Conservation (phyloP, 352 stramenopile species). For the Peronospora destructor region DNA sequence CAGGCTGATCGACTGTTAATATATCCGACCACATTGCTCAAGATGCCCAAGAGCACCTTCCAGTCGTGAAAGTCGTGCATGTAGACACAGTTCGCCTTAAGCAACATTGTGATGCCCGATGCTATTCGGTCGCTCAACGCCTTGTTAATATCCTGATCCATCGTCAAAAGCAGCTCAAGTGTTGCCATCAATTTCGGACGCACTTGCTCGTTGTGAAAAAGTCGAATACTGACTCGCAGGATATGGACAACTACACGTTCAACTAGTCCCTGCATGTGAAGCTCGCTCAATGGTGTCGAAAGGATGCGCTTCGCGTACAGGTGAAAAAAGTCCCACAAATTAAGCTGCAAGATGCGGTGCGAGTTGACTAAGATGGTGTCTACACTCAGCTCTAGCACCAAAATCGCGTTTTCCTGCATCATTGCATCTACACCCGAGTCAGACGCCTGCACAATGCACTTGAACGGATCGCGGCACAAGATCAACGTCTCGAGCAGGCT, state of each 20-base stretch:
- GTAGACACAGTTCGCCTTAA: slow-evolving; percentile 85
- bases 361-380: slow-evolving; percentile 83
- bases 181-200: slow-evolving; percentile 78
- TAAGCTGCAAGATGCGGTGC: slow-evolving; percentile 62
- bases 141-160: slow-evolving; percentile 80
- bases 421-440: slow-evolving; percentile 59
- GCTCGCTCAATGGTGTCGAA: slow-evolving; percentile 60
- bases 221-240: slow-evolving; percentile 73
- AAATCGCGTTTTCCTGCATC: slow-evolving; percentile 85
- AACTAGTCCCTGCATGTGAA: slow-evolving; percentile 70
- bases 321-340: slow-evolving; percentile 78
- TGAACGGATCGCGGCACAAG: slow-evolving; percentile 68
- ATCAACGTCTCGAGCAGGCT: slow-evolving; percentile 72
- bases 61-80: slow-evolving; percentile 83
- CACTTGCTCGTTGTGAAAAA: slow-evolving; percentile 81
- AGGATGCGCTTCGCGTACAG: slow-evolving; percentile 71
- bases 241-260: slow-evolving; percentile 84
- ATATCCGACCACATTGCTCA: slow-evolving; percentile 74
- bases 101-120: slow-evolving; percentile 72
- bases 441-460: slow-evolving; percentile 58
- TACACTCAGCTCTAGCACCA: slow-evolving; percentile 80
- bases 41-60: slow-evolving; percentile 61
- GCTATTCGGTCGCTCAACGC: slow-evolving; percentile 74
- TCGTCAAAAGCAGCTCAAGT: slow-evolving; percentile 57
- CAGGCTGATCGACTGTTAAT: slow-evolving; percentile 62